phyloP scores from a whole-genome alignment of 1,284 basidiomycete species.

The Stygiomarasmius scandens region DNA sequence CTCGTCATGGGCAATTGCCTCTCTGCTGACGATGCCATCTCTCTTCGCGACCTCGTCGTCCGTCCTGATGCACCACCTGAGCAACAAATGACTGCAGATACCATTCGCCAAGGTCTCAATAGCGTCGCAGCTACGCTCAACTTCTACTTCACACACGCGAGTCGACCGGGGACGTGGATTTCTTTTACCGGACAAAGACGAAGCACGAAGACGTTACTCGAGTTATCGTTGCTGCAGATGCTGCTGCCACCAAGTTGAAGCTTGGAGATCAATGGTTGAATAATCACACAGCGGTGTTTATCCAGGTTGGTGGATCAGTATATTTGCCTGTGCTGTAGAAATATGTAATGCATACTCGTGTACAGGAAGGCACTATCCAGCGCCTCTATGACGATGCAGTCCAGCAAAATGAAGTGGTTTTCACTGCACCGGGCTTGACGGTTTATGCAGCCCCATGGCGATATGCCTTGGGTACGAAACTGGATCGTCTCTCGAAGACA shows the following conservation, averaged over 20 bases:
- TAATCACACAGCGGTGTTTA: slow-evolving; percentile 12
- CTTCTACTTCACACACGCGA: slow-evolving; percentile 7
- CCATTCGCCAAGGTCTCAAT: slow-evolving; percentile 1
- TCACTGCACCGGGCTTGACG: slow-evolving; percentile 8
- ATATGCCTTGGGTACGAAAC: slow-evolving; percentile 10
- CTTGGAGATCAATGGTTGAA: slow-evolving; percentile 6
- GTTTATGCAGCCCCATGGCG: slow-evolving; percentile 15
- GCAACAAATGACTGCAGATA: not conserved
- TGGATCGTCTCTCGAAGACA: slow-evolving; percentile 7
- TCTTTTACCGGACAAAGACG: slow-evolving; percentile 10
- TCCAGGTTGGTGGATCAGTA: slow-evolving; percentile 1
- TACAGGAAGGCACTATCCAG: slow-evolving; percentile 9
- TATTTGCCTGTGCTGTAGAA: not conserved
- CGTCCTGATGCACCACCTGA: slow-evolving; percentile 2
- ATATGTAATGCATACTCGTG: too few species aligned
- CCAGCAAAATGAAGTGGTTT: slow-evolving; percentile 10
- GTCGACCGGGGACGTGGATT: slow-evolving; percentile 13
- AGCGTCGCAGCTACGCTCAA: slow-evolving; percentile 4
- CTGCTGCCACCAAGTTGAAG: not conserved
- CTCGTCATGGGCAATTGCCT: slow-evolving; percentile 13
- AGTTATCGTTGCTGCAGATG: slow-evolving; percentile 1
- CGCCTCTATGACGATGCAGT: slow-evolving; percentile 11
- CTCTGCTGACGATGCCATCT: slow-evolving; percentile 4
- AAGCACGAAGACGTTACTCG: slow-evolving; percentile 4
- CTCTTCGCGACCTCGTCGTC: slow-evolving; percentile 6